Conservation (phyloP, 352 stramenopile species). For the Phytophthora niederhauseri region DNA sequence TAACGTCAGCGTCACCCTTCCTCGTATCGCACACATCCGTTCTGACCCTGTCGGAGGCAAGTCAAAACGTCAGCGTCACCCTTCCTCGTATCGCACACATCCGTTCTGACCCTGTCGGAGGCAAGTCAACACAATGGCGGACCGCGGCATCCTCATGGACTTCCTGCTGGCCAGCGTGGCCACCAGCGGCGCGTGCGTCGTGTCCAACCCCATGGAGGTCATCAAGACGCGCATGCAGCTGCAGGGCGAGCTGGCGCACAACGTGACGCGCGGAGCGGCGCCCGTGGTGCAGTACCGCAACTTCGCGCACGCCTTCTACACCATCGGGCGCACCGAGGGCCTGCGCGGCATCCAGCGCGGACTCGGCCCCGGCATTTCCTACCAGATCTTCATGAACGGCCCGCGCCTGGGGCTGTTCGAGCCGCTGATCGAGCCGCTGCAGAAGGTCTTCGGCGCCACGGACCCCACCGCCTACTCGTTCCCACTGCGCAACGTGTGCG, state of each 20-base stretch:
- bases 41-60: conserved; percentile 5
- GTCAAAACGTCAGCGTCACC: too few species aligned
- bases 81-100: too few species aligned
- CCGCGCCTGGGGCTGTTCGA: conserved; percentile 80
- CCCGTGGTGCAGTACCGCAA: conserved; percentile 80
- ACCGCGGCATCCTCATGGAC: conserved; percentile 68
- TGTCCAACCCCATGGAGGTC: conserved; percentile 92
- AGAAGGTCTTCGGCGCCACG: conserved; percentile 80
- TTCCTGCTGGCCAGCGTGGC: conserved; percentile 72
- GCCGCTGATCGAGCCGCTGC: conserved; percentile 80
- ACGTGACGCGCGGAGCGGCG: conserved; percentile 36
- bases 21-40: not conserved
- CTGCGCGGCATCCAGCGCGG: conserved; percentile 81
- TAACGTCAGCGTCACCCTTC: conserved; percentile 3
- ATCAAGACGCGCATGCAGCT: conserved; percentile 92
- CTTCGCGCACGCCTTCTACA: conserved; percentile 88
- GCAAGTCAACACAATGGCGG: conserved; percentile 24
- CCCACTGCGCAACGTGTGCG: conserved; percentile 75
- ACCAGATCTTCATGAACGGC: conserved; percentile 87
- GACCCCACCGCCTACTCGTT: conserved; percentile 79
- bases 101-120: conserved; percentile 1
- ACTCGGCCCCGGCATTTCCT: conserved; percentile 76
- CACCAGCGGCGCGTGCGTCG: conserved; percentile 69
- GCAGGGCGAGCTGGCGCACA: conserved; percentile 79
- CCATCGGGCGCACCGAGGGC: conserved; percentile 78